Evolutionary conservation across 495 filamentous ascomycete species (phyloP).

Genomic region (Lophiostoma macrostomum): DNA sequence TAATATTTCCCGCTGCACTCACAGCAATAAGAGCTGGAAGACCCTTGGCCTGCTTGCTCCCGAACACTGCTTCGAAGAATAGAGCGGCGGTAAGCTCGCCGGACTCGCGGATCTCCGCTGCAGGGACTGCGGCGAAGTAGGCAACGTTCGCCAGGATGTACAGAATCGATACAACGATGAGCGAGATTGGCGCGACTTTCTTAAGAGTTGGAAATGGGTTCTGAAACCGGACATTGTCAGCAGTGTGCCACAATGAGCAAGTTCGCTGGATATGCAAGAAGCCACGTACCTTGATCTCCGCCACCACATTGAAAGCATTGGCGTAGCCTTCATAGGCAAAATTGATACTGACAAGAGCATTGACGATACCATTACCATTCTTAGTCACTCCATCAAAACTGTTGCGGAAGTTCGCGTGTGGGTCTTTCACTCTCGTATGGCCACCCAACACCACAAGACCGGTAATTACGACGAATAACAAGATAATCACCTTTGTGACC

Average conservation of each 20-base stretch:
- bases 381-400: slow-evolving; percentile 9
- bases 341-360: slow-evolving; percentile 17
- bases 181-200: slow-evolving; percentile 3
- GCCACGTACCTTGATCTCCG: slow-evolving; percentile 5
- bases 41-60: slow-evolving; percentile 45
- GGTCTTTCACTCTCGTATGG: slow-evolving; percentile 8
- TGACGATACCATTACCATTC: slow-evolving; percentile 18
- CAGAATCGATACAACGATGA: slow-evolving; percentile 17
- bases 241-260: background rate
- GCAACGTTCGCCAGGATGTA: slow-evolving; percentile 24
- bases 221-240: background rate
- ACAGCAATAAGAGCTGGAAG: slow-evolving; percentile 62
- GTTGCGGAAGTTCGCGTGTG: slow-evolving; percentile 9
- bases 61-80: slow-evolving; percentile 29
- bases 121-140: slow-evolving; percentile 29
- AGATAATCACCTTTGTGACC: slow-evolving; percentile 14
- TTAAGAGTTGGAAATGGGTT: slow-evolving; percentile 13
- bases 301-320: slow-evolving; percentile 22
- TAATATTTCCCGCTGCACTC: slow-evolving; percentile 68
- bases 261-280: background rate
- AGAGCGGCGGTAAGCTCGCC: slow-evolving; percentile 22
- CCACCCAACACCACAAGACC: slow-evolving; percentile 21
- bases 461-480: slow-evolving; percentile 18
- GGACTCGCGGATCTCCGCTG: slow-evolving; percentile 13
- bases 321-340: slow-evolving; percentile 12